These are phyloP conservation scores for Ballota nigra DNA, from an alignment of 257 asterid genomes.

Conservation along the genomic window DNA sequence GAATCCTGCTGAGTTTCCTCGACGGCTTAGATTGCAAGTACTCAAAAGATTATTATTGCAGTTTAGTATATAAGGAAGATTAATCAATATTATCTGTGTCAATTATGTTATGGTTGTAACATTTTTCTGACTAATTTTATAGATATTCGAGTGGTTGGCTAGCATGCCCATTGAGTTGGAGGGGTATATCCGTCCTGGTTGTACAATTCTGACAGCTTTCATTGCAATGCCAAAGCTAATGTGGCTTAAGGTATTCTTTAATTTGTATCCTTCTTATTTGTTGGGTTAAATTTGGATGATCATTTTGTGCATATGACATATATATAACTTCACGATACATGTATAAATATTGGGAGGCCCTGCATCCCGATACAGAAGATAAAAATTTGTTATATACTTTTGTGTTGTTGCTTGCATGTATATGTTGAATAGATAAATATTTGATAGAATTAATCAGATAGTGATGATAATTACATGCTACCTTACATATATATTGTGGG, in stretches of 20 bases:
- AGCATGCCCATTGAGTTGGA: conserved; percentile 93
- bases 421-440: neutral
- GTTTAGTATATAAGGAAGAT: conserved; percentile 55
- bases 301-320: neutral
- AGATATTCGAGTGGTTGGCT: conserved; percentile 93
- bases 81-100: conserved; percentile 24
- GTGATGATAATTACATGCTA: neutral
- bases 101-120: conserved; percentile 26
- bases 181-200: conserved; percentile 95
- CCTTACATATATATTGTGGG: neutral
- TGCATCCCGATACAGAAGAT: neutral
- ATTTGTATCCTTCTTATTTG: conserved; percentile 1
- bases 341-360: neutral
- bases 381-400: neutral
- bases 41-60: conserved; percentile 58
- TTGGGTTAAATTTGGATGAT: neutral
- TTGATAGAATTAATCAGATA: neutral
- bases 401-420: neutral
- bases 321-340: conserved; percentile 4
- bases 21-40: conserved; percentile 92
- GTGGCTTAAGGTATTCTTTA: conserved; percentile 69
- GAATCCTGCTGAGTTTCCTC: conserved; percentile 96
- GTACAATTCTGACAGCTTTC: conserved; percentile 82
- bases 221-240: conserved; percentile 66
- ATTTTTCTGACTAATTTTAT: conserved; percentile 21